phyloP scores from a whole-genome alignment of 2,329 filamentous ascomycete genomes.

The Cordyceps tenuipes region DNA sequence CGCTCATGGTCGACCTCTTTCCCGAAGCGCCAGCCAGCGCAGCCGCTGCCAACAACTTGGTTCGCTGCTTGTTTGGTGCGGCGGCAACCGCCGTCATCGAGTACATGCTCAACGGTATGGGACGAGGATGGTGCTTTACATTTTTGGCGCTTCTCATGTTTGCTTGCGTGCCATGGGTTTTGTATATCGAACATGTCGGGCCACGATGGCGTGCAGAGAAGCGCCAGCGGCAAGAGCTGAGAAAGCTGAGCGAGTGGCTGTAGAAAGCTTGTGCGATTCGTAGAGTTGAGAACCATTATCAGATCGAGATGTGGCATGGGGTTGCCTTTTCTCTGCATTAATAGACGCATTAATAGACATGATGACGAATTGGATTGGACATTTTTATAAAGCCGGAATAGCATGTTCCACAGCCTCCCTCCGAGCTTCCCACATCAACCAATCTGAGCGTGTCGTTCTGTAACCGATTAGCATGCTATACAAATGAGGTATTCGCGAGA shows the following conservation, averaged over 20 bases:
- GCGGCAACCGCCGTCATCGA: constrained; percentile 51
- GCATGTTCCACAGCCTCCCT: constrained; percentile 60
- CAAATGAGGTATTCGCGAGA: constrained; percentile 12
- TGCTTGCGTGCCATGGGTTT: constrained; percentile 39
- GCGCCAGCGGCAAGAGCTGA: constrained; percentile 26
- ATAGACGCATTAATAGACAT: constrained; percentile 6
- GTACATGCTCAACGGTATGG: constrained; percentile 47
- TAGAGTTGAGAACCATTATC: neutral
- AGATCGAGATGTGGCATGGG: neutral
- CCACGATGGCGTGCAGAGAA: constrained; percentile 44
- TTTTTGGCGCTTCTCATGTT: constrained; percentile 46
- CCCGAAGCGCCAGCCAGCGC: constrained; percentile 52
- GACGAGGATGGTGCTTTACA: constrained; percentile 55
- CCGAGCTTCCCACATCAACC: constrained; percentile 89
- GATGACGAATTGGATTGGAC: neutral
- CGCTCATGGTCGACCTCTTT: constrained; percentile 55
- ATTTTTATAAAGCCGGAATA: constrained; percentile 47
- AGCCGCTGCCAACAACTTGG: constrained; percentile 56
- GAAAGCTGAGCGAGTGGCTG: neutral
- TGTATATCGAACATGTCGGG: constrained; percentile 39
- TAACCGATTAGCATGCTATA: neutral
- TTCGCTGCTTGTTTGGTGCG: constrained; percentile 53
- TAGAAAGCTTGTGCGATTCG: neutral
- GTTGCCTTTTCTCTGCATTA: neutral
- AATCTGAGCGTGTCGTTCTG: constrained; percentile 91